Base-by-base conservation (phyloP, 1,139 yeast genomes). In the Arxiozyma bovina region DNA sequence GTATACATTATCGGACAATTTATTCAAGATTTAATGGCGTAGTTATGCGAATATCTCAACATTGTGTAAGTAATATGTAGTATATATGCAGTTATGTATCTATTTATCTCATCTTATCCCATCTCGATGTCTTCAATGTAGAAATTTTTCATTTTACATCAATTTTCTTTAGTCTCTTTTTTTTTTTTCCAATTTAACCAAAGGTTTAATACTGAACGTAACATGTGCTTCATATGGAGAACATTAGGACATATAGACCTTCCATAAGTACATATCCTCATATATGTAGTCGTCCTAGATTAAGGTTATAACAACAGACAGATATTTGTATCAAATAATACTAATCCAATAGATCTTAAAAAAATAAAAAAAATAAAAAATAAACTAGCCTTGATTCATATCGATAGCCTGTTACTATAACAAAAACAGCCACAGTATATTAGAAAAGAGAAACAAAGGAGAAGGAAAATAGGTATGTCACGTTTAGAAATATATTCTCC, bases 401-500 rank as follows among this genome's bases (percentile, higher is more conserved):
- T 43, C 45, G 22, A 2, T 20, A 42, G 20, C 21, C 18, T 42
- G 22, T 20, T 20, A 43, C 4, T 21, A 20, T 21, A 21, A 22
- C 30, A 43, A 12, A 20, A 27, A 2, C 22, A 4, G 22, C n/a
- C 30, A 43, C 30, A 15, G 11, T 21, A 21, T n/a, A 43, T 11
- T 6, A 17, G 22, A 45, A 17, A 78, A 45, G 27, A 27, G 23
- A 30, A 27, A 45, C 48, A 6, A n/a, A 25, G 22, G 12, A 25
- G 20, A 22, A 23, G 6, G 11, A 43, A n/a, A n/a, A 4, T 12
- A 25, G 47, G 17, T 17, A 46, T 79, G 86, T 81, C 85, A 46
- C 75, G 87, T 56, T 74, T 83, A 69, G 99, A 91, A 73, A 72
- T 91, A 51, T 90, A 87, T 66, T 89, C 96, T 0, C 96, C 96